phyloP scores from a whole-genome alignment of 805 yeast species.

The Saturnispora zaruensis region DNA sequence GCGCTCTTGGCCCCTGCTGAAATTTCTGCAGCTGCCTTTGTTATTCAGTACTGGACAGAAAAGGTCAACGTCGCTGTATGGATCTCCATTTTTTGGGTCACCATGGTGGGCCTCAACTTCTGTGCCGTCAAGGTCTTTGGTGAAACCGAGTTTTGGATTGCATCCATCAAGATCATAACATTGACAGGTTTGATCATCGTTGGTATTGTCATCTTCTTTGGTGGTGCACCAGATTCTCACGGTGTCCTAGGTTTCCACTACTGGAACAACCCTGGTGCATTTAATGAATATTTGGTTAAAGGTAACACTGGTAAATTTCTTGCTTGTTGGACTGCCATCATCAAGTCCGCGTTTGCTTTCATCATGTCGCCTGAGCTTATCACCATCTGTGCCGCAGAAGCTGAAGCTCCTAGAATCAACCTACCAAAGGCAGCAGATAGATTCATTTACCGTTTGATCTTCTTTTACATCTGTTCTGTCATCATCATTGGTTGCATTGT shows the following conservation, averaged over 20 bases:
- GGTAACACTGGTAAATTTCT: slow-evolving; percentile 57
- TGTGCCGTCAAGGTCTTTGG: slow-evolving; percentile 43
- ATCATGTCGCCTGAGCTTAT: slow-evolving; percentile 33
- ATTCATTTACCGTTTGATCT: slow-evolving; percentile 26
- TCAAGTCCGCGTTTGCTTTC: slow-evolving; percentile 59
- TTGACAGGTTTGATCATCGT: slow-evolving; percentile 53
- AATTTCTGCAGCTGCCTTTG: slow-evolving; percentile 56
- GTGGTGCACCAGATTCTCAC: slow-evolving; percentile 49
- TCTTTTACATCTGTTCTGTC: slow-evolving; percentile 28
- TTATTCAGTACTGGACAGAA: slow-evolving; percentile 53
- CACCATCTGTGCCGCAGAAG: slow-evolving; percentile 27
- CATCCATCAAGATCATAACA: slow-evolving; percentile 54
- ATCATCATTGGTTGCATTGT: slow-evolving; percentile 44
- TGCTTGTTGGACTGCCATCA: slow-evolving; percentile 54
- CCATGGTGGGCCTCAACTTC: slow-evolving; percentile 39
- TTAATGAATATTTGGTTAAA: slow-evolving; percentile 38
- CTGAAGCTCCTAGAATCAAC: slow-evolving; percentile 26
- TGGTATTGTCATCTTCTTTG: slow-evolving; percentile 51
- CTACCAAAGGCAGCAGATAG: slow-evolving; percentile 28
- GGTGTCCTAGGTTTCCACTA: slow-evolving; percentile 37
- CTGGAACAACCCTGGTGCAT: slow-evolving; percentile 35
- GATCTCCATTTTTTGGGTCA: slow-evolving; percentile 45
- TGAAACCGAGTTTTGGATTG: slow-evolving; percentile 60
- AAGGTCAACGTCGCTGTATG: slow-evolving; percentile 49
- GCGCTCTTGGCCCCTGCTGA: slow-evolving; percentile 51